phyloP scores from a whole-genome alignment of 192 early-diverging fungal genomes.

The Podila verticillata region DNA sequence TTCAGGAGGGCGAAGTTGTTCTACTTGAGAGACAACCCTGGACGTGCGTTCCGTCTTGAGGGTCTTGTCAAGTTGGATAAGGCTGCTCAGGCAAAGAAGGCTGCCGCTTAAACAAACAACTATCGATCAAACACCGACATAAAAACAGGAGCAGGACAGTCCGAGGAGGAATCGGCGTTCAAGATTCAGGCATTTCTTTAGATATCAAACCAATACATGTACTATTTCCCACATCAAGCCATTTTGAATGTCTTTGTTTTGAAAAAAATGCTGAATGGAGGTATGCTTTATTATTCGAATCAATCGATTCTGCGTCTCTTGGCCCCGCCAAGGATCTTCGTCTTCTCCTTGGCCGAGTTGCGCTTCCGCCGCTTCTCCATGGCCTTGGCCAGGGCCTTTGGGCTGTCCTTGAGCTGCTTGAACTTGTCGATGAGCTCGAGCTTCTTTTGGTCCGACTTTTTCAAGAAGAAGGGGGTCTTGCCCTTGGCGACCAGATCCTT shows the following conservation, averaged over 20 bases:
- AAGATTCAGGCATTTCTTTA: too few species aligned
- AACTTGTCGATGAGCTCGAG: constrained; percentile 89
- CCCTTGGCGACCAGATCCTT: constrained; percentile 82
- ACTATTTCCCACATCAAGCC: too few species aligned
- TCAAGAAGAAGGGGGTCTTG: constrained; percentile 95
- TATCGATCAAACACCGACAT: too few species aligned
- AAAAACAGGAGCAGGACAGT: too few species aligned
- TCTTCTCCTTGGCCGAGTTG: constrained; percentile 89
- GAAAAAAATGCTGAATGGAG: too few species aligned
- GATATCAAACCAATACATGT: too few species aligned
- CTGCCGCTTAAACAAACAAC: constrained; percentile 1
- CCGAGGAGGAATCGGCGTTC: too few species aligned
- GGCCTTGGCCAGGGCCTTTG: constrained; percentile 81
- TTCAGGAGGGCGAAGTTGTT: constrained; percentile 80
- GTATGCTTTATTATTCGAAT: not conserved
- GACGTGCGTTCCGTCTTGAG: constrained; percentile 70
- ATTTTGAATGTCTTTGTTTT: too few species aligned
- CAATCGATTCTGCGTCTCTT: constrained; percentile 37
- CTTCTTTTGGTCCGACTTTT: constrained; percentile 86
- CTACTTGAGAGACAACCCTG: constrained; percentile 81
- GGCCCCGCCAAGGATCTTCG: constrained; percentile 66
- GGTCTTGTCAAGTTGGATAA: constrained; percentile 46
- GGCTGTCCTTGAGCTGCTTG: constrained; percentile 68
- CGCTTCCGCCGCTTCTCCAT: constrained; percentile 95
- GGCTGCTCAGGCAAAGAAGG: constrained; percentile 30